Conservation (phyloP, 176 grass and related monocot species). For the Triticum timopheevii region DNA sequence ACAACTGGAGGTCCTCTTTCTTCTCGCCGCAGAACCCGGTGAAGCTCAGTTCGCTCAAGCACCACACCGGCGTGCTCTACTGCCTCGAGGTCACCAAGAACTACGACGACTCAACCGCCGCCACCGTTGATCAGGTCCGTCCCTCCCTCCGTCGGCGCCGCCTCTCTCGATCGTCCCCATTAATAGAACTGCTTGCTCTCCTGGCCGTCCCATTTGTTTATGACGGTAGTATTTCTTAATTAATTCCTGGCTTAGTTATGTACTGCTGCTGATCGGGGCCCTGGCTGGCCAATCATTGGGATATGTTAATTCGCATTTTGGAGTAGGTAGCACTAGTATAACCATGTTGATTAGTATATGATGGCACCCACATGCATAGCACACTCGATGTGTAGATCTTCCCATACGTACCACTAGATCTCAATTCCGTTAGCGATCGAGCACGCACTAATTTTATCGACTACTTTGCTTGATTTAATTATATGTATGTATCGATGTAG, state of each 20-base stretch:
- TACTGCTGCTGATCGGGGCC: not conserved
- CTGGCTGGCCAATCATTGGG: slow-evolving; percentile 46
- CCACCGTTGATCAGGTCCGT: slow-evolving; percentile 65
- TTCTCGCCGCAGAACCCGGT: slow-evolving; percentile 95
- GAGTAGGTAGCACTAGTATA: not conserved
- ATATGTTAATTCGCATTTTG: not conserved
- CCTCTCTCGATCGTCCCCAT: slow-evolving; percentile 7
- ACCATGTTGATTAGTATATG: not conserved
- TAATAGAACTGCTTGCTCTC: not conserved
- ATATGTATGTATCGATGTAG: not conserved
- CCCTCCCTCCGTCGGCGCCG: not conserved
- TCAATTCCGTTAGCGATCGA: slow-evolving; percentile 40
- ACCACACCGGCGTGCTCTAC: slow-evolving; percentile 69
- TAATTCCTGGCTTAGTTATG: not conserved
- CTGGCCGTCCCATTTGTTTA: slow-evolving; percentile 29
- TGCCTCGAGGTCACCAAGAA: slow-evolving; percentile 93
- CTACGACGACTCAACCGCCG: slow-evolving; percentile 67
- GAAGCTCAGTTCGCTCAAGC: slow-evolving; percentile 73
- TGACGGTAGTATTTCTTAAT: slow-evolving; percentile 6
- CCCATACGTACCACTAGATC: slow-evolving; percentile 50
- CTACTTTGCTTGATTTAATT: not conserved
- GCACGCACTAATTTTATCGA: not conserved
- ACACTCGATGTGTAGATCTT: slow-evolving; percentile 32
- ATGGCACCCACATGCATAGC: slow-evolving; percentile 43
- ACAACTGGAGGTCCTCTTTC: slow-evolving; percentile 99